Evolutionary conservation across 805 yeast species (phyloP), one percentile per base, ranked within the genome.

Genomic region (Spathaspora gorwiae): DNA sequence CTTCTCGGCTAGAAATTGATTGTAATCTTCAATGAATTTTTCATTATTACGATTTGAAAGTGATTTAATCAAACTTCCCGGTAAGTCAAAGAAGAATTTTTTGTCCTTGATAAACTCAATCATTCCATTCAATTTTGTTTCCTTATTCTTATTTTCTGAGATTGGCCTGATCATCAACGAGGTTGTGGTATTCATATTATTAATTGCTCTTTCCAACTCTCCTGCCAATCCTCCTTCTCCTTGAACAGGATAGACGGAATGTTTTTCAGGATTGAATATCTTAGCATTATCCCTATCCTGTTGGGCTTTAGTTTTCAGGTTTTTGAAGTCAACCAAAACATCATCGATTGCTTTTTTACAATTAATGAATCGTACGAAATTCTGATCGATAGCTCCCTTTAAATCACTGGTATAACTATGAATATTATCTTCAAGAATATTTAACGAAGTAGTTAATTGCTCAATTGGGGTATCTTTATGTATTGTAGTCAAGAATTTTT

Each of bases 161-260:
- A 71, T 65, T 6, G 76, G 76, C 38, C 74, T 55, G 29, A 71
- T 68, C 62, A 68, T 62, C 37, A 68, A 53, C 7, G 70, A 53
- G 0, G 73, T 61, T 1, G 70, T 57, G 31, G 65, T 51, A 43
- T 68, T 70, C 39, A 71, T 54, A 49, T 68, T 67, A 45, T 68
- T 68, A 34, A 71, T 57, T 3, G 70, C 57, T 39, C 62, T 68
- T 50, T 71, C 76, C 33, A 71, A 55, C 43, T 64, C 72, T 5
- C 65, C 53, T 26, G 56, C 54, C 30, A 71, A 54, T 1, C 35
- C 46, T 2, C 42, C 42, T n/a, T 24, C 47, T 6, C 24, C n/a
- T 3, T 26, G 11, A 6, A 3, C n/a, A 9, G 32, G 32, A 29
- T 29, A 11, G 13, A 51, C 49, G 42, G 41, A 50, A 36, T 30